A percentile compares a stretch with the other conserved stretches of the same genome.
These are phyloP conservation scores for Carex pumila DNA, from an alignment of 176 grass and related monocot genomes.

Conservation along the genomic window DNA sequence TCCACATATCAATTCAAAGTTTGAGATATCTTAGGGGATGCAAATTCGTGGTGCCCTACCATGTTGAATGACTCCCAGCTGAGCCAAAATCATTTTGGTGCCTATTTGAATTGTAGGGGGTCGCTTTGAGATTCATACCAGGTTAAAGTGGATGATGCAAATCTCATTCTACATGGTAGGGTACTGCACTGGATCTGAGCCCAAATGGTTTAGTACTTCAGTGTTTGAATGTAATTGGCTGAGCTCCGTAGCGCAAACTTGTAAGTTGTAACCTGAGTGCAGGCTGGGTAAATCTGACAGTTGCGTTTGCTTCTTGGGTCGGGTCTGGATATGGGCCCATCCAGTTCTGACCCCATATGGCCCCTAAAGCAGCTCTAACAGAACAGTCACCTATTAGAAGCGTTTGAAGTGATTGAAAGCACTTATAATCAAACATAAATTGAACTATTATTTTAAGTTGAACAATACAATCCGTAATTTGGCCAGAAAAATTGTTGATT, in stretches of 20 bases:
- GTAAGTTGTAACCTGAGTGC: not conserved
- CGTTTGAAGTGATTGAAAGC: not conserved
- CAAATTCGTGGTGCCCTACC: no score
- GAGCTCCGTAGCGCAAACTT: not conserved
- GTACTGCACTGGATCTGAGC: no score
- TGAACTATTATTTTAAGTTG: not conserved
- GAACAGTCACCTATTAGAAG: not conserved
- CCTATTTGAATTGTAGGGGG: no score
- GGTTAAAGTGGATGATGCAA: no score
- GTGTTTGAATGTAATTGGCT: slow-evolving; percentile 19
- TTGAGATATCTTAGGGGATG: no score
- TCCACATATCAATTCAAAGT: no score
- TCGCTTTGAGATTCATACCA: no score
- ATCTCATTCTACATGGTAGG: no score
- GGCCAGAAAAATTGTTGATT: not conserved
- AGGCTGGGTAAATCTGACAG: not conserved
- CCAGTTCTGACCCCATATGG: not conserved
- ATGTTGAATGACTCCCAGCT: no score
- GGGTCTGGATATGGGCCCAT: not conserved
- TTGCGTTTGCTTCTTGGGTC: not conserved
- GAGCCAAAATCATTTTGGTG: no score
- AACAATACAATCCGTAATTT: not conserved
- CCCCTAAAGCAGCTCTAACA: not conserved
- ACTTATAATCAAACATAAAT: not conserved
- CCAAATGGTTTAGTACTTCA: not conserved